These are phyloP conservation scores for Aspergillus tamarii DNA, from an alignment of 2,329 filamentous ascomycete species.

Conservation along the genomic window DNA sequence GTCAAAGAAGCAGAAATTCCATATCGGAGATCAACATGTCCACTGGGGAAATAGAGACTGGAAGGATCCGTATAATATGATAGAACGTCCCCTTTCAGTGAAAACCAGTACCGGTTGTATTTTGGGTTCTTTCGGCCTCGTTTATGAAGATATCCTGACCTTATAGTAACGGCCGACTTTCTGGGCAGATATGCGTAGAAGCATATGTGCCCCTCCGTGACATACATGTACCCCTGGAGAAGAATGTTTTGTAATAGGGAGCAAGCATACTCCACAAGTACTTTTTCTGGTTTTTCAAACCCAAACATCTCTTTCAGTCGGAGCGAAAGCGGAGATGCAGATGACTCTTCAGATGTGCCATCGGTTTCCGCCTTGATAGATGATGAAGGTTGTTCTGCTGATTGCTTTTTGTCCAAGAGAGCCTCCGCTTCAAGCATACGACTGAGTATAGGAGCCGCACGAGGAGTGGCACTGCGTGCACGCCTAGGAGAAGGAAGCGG, in stretches of 20 bases:
- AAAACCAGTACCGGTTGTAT: slow-evolving; percentile 91
- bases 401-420: slow-evolving; percentile 51
- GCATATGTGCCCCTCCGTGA: slow-evolving; percentile 89
- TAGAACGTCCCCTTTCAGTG: slow-evolving; percentile 86
- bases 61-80: slow-evolving; percentile 85
- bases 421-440: slow-evolving; percentile 74
- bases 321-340: slow-evolving; percentile 64
- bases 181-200: slow-evolving; percentile 98
- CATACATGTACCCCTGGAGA: slow-evolving; percentile 93
- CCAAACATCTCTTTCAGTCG: slow-evolving; percentile 83
- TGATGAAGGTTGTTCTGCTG: slow-evolving; percentile 24
- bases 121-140: slow-evolving; percentile 84
- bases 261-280: slow-evolving; percentile 89
- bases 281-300: slow-evolving; percentile 79
- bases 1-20: slow-evolving; percentile 81
- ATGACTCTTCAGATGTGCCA: slow-evolving; percentile 50
- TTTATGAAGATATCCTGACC: slow-evolving; percentile 87
- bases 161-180: slow-evolving; percentile 77
- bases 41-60: slow-evolving; percentile 87
- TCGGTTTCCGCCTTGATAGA: slow-evolving; percentile 47
- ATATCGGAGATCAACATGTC: slow-evolving; percentile 89
- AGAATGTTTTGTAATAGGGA: slow-evolving; percentile 91
- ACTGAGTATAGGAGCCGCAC: slow-evolving; percentile 73
- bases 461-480: slow-evolving; percentile 44
- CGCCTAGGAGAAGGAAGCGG: slow-evolving; percentile 25